A percentile compares a stretch with the other conserved stretches of the same genome.
These are phyloP conservation scores for Talaromyces sp. DNA, from an alignment of 2,329 filamentous ascomycete species.

Conservation along the genomic window DNA sequence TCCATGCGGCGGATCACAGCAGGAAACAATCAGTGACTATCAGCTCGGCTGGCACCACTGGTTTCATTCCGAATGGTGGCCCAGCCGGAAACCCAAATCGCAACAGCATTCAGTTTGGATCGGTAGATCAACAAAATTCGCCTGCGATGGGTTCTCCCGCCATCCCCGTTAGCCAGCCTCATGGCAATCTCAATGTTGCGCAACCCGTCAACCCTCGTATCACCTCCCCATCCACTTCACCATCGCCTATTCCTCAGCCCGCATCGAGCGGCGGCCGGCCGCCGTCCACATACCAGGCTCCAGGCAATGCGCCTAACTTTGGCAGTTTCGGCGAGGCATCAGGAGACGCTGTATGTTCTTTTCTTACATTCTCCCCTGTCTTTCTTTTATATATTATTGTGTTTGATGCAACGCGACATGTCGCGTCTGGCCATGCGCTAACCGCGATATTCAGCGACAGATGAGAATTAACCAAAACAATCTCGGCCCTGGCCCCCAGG, in stretches of 20 bases:
- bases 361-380: slow-evolving; percentile 21
- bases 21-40: slow-evolving; percentile 90
- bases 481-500: slow-evolving; percentile 57
- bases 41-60: slow-evolving; percentile 71
- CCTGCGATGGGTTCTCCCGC: slow-evolving; percentile 60
- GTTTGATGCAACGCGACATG: slow-evolving; percentile 13
- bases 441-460: slow-evolving; percentile 52
- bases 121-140: slow-evolving; percentile 58
- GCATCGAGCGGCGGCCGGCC: slow-evolving; percentile 77
- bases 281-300: slow-evolving; percentile 66
- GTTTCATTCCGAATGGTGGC: slow-evolving; percentile 72
- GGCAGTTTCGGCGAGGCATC: slow-evolving; percentile 69
- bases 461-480: slow-evolving; percentile 63
- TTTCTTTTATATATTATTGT: slow-evolving; percentile 16
- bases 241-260: slow-evolving; percentile 87
- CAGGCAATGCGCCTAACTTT: slow-evolving; percentile 69
- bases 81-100: slow-evolving; percentile 47
- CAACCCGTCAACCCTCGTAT: slow-evolving; percentile 63
- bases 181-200: slow-evolving; percentile 43
- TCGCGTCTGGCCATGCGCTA: slow-evolving; percentile 14
- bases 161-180: slow-evolving; percentile 40
- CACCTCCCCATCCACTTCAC: slow-evolving; percentile 79
- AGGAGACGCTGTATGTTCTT: slow-evolving; percentile 45
- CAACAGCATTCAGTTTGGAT: slow-evolving; percentile 73
- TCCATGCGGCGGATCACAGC: slow-evolving; percentile 60